These are phyloP conservation scores for Penicillium sp. DNA, from an alignment of 2,329 filamentous ascomycete genomes.

Conservation along the genomic window DNA sequence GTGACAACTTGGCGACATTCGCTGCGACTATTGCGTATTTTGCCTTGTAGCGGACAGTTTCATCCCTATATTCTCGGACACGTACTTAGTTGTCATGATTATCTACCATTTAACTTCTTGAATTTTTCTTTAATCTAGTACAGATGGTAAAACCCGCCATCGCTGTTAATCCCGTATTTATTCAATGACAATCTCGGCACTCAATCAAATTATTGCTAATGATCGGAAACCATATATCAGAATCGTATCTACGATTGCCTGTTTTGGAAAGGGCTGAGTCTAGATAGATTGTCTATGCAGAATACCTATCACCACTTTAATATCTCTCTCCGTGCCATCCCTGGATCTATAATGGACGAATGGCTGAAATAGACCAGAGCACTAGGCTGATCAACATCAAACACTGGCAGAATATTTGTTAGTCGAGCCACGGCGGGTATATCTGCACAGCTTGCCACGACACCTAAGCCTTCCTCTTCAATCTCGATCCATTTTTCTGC, in stretches of 20 bases:
- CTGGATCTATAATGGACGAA: not conserved
- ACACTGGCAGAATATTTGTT: slow-evolving; percentile 1
- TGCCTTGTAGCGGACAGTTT: slow-evolving; percentile 21
- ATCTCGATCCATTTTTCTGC: slow-evolving; percentile 28
- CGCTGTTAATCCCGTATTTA: too few species aligned
- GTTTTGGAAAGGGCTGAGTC: too few species aligned
- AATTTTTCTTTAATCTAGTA: not conserved
- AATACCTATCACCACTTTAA: slow-evolving; percentile 1
- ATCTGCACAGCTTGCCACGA: not conserved
- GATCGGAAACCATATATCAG: too few species aligned
- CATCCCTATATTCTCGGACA: not conserved
- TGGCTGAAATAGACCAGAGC: slow-evolving; percentile 8
- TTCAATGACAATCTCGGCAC: too few species aligned
- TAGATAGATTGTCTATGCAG: too few species aligned
- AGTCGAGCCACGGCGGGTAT: slow-evolving; percentile 3
- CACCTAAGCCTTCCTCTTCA: slow-evolving; percentile 20
- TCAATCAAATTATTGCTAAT: too few species aligned
- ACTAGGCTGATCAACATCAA: slow-evolving; percentile 5
- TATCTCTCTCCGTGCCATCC: slow-evolving; percentile 1
- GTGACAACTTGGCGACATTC: slow-evolving; percentile 54
- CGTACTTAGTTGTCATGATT: slow-evolving; percentile 7
- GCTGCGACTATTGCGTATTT: slow-evolving; percentile 50
- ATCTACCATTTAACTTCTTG: not conserved
- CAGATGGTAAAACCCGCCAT: too few species aligned
- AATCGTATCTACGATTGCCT: too few species aligned